phyloP scores from a whole-genome alignment of 2,329 filamentous ascomycete genomes.

The Pestalotiopsis fici region DNA sequence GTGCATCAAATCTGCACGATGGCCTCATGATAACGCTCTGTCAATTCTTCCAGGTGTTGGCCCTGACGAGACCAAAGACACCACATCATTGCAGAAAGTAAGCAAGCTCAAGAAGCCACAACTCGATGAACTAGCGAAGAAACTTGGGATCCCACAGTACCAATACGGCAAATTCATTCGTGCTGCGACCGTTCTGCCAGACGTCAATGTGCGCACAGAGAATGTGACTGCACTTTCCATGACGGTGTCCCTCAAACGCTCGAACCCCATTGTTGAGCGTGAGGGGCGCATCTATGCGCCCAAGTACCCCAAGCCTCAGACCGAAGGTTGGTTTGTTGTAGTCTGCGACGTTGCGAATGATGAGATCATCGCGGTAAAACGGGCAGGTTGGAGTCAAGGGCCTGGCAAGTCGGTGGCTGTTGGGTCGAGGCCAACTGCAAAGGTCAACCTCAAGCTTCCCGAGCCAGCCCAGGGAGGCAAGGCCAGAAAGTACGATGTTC shows the following conservation, averaged over 20 bases:
- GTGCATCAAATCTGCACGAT: constrained; percentile 88
- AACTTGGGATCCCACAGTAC: constrained; percentile 49
- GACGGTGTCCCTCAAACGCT: constrained; percentile 63
- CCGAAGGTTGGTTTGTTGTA: constrained; percentile 88
- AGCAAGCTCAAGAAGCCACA: constrained; percentile 22
- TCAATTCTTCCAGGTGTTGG: constrained; percentile 78
- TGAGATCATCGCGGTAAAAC: constrained; percentile 83
- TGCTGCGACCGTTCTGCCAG: constrained; percentile 67
- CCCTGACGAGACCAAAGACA: constrained; percentile 38
- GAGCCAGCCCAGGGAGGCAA: constrained; percentile 38
- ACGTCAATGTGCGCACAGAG: constrained; percentile 63
- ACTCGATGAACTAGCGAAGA: constrained; percentile 43
- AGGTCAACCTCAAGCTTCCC: constrained; percentile 62
- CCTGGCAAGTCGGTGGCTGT: constrained; percentile 31
- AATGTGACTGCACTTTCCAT: constrained; percentile 64
- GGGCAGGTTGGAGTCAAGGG: constrained; percentile 68
- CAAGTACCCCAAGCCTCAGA: constrained; percentile 90
- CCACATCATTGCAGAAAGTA: constrained; percentile 39
- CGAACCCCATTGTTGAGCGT: constrained; percentile 64
- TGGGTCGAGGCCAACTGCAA: constrained; percentile 52
- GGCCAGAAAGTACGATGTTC: constrained; percentile 68
- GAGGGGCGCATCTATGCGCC: constrained; percentile 84
- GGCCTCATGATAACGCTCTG: constrained; percentile 80
- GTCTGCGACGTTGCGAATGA: constrained; percentile 68
- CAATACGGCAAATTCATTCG: constrained; percentile 54